phyloP scores from a whole-genome alignment of 73 alveolate species.

The Paramecium sonneborni region DNA sequence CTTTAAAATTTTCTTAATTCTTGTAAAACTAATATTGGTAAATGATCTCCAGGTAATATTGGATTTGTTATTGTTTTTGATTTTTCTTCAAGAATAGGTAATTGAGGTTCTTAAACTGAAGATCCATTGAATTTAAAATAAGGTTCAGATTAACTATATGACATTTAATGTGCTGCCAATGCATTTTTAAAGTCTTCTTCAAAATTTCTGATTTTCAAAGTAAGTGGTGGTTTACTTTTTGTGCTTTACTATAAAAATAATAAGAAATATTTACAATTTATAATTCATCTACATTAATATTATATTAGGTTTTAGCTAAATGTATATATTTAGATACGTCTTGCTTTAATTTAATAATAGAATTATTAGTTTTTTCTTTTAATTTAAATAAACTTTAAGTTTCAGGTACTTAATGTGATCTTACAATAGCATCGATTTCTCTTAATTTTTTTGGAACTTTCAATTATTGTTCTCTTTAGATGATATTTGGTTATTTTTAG shows the following conservation, averaged over 20 bases:
- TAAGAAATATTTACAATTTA: background rate
- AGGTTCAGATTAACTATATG: background rate
- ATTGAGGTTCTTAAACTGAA: background rate
- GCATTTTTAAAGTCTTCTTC: slow-evolving; percentile 36
- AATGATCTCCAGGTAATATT: background rate
- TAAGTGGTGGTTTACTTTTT: background rate
- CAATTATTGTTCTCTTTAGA: background rate
- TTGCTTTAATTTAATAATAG: background rate
- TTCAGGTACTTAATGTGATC: slow-evolving; percentile 15
- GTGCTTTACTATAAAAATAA: background rate
- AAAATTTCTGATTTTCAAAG: slow-evolving; percentile 16
- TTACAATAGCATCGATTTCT: slow-evolving; percentile 42
- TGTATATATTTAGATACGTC: slow-evolving; percentile 18
- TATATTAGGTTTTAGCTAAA: slow-evolving; percentile 40
- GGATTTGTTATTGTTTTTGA: background rate
- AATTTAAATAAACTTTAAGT: background rate
- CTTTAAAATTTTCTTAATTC: slow-evolving; percentile 3
- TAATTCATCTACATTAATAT: slow-evolving; percentile 37
- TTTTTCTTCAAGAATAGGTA: slow-evolving; percentile 33
- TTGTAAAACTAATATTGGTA: background rate
- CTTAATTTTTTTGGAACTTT: background rate
- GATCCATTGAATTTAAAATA: background rate
- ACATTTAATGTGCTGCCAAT: background rate
- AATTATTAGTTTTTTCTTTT: background rate
- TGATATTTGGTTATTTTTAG: background rate